Conservation (phyloP, 2,329 filamentous ascomycete genomes). For the Daldinia sp. region DNA sequence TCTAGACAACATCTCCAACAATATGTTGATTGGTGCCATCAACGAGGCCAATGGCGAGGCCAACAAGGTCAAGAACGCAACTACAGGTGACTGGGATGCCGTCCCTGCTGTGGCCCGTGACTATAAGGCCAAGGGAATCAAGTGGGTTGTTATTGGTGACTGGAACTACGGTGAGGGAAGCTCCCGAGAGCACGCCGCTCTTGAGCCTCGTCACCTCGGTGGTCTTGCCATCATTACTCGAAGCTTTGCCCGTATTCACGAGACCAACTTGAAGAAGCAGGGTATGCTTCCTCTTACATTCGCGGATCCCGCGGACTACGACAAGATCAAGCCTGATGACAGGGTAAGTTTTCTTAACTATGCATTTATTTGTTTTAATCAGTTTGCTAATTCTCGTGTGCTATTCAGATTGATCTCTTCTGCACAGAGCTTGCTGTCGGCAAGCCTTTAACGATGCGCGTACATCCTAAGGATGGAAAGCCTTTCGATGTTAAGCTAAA, state of each 20-base stretch:
- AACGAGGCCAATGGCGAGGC: conserved; percentile 96
- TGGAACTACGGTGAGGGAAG: conserved; percentile 99
- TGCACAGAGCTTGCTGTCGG: conserved; percentile 90
- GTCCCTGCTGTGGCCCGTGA: conserved; percentile 95
- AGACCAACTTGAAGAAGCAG: conserved; percentile 99
- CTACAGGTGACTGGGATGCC: conserved; percentile 82
- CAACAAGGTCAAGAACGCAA: conserved; percentile 95
- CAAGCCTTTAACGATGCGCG: conserved; percentile 89
- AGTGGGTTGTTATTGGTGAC: conserved; percentile 98
- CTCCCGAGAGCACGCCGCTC: conserved; percentile 97
- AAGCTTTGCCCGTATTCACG: conserved; percentile 98
- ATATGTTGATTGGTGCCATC: conserved; percentile 98
- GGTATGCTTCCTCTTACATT: conserved; percentile 99
- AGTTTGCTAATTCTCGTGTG: conserved; percentile 34
- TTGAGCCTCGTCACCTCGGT: conserved; percentile 96
- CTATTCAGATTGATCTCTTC: conserved; percentile 75
- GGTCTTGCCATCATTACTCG: conserved; percentile 96
- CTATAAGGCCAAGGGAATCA: conserved; percentile 96
- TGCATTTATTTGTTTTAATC: neutral
- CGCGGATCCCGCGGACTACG: conserved; percentile 92
- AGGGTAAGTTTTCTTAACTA: conserved; percentile 60
- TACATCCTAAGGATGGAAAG: conserved; percentile 89
- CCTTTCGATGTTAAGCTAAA: conserved; percentile 82
- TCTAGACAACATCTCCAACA: conserved; percentile 99
- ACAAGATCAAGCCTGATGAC: conserved; percentile 93